Base-by-base conservation (phyloP, 495 filamentous ascomycete genomes). In the Podospora conica region DNA sequence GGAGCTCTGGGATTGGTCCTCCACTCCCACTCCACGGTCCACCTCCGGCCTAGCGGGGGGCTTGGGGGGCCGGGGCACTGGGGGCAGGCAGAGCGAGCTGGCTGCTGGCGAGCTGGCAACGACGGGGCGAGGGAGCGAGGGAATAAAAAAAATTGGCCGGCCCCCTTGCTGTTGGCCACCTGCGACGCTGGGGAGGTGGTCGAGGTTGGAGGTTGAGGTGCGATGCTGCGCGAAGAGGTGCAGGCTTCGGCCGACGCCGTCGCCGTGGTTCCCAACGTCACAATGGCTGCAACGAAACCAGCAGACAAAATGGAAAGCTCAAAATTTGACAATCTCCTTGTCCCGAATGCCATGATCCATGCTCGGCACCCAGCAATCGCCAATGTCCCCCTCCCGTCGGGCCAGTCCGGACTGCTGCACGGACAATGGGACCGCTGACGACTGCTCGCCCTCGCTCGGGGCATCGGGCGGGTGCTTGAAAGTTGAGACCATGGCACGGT, bases 131-230 rank as follows among this genome's bases (percentile, higher is more conserved):
- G 29, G 9, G 61, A 62, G 65, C 66, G 66, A 69, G 66, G 69
- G 62, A 68, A 48, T 48, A 63, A 71, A 73, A 68, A 68, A 73
- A 58, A 53, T n/a, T n/a, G n/a, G n/a, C 55, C 53, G 55, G 63
- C 55, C 61, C 48, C 40, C 40, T 48, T 48, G 40, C 40, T 8
- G 40, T 48, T 63, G 61, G 25, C 63, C 29, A 24, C 31, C 29
- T 55, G 23, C 53, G 33, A 15, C 48, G 25, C 23, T 9, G 40
- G 21, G 24, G 11, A n/a, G n/a, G n/a, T n/a, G 21, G 29, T 7
- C 53, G 59, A 53, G 60, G 11, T 22, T 11, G 40, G 24, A n/a
- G n/a, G 15, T 48, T 18, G 40, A 48, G 15, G 33, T 15, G 33
- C 33, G 15, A 40, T 40, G 33, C 33, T 40, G 33, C 33, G 40